These are phyloP conservation scores for Plectosphaerella cucumerina DNA, from an alignment of 2,329 filamentous ascomycete species.

Conservation along the genomic window DNA sequence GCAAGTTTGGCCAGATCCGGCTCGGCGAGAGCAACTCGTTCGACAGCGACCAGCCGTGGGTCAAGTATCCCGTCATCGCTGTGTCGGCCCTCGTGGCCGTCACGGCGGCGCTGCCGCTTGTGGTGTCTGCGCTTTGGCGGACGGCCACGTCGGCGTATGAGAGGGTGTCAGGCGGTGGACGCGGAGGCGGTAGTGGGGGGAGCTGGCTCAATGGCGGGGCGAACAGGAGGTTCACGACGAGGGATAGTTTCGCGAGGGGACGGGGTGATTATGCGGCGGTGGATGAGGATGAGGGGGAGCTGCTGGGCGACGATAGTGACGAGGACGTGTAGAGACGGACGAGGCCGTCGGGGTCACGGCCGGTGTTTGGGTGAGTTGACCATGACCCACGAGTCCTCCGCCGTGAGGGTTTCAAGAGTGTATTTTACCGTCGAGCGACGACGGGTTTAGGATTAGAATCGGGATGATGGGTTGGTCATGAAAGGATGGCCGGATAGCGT, in stretches of 20 bases:
- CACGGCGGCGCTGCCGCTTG: slow-evolving; percentile 60
- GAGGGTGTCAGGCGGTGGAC: slow-evolving; percentile 42
- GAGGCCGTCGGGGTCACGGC: not conserved
- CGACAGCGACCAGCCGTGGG: slow-evolving; percentile 69
- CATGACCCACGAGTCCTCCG: no score
- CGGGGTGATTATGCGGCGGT: slow-evolving; percentile 85
- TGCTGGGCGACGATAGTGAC: slow-evolving; percentile 89
- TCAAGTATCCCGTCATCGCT: slow-evolving; percentile 77
- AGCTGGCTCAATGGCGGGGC: slow-evolving; percentile 53
- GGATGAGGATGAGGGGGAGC: slow-evolving; percentile 89
- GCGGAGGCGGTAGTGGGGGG: slow-evolving; percentile 38
- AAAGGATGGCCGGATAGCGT: no score
- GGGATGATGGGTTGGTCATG: no score
- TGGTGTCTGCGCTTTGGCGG: slow-evolving; percentile 71
- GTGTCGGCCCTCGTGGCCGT: slow-evolving; percentile 62
- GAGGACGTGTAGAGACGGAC: slow-evolving; percentile 62
- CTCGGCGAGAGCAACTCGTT: slow-evolving; percentile 67
- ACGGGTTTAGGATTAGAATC: no score
- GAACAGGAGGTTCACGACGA: slow-evolving; percentile 72
- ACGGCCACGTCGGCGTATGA: slow-evolving; percentile 48
- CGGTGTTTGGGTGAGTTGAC: no score
- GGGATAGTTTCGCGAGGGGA: slow-evolving; percentile 83
- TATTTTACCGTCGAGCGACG: no score
- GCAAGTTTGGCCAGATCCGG: slow-evolving; percentile 88
- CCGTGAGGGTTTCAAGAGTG: no score